Base-by-base conservation (phyloP, 83 land plant species). In the Picea engelmannii region DNA sequence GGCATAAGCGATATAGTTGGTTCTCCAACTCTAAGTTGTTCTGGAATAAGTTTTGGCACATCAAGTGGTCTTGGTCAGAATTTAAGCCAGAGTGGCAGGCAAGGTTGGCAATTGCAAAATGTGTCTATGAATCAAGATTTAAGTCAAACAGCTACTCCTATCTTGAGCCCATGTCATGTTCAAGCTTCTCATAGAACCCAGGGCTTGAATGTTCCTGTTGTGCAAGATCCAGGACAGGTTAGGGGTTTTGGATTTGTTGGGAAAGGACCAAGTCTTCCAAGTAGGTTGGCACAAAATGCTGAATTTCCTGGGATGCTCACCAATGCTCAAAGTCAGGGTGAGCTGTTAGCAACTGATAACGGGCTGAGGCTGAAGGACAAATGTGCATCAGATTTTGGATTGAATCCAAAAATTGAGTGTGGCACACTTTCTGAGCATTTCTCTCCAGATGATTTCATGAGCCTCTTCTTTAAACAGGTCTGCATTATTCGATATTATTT, bases 201-300 rank as follows among this genome's bases (percentile, higher is more conserved):
- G 61, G 44, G 76, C 7, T 69, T 68, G 23, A 80, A 61, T 49
- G 63, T 17, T 66, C 23, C 64, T 31, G 49, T 11, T 60, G 61
- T 80, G 59, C 67, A 80, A 52, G 86, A 85, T 80, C 84, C 75
- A n/a, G 83, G 74, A 79, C 80, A 66, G 21, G 62, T 64, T 62
- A 84, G 81, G 52, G 84, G 79, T 85, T 79, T 67, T 81, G 88
- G 88, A 31, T 88, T 83, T 86, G 86, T 82, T 16, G 88, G 83
- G 73, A 88, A 88, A 84, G 88, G 86, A 16, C 81, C 86, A 31
- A 78, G 63, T 81, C 69, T 85, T 81, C 85, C 88, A 4, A 90
- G 88, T 83, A 83, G 90, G 2, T 86, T 88, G 84, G 86, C 86
- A 17, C 76, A 86, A 6, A 85, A 90, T 81, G 90, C 65, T 80